A percentile compares a stretch with the other conserved stretches of the same genome.
Evolutionary conservation across 1,284 basidiomycete species (phyloP).

Genomic region (Marasmius sp.): DNA sequence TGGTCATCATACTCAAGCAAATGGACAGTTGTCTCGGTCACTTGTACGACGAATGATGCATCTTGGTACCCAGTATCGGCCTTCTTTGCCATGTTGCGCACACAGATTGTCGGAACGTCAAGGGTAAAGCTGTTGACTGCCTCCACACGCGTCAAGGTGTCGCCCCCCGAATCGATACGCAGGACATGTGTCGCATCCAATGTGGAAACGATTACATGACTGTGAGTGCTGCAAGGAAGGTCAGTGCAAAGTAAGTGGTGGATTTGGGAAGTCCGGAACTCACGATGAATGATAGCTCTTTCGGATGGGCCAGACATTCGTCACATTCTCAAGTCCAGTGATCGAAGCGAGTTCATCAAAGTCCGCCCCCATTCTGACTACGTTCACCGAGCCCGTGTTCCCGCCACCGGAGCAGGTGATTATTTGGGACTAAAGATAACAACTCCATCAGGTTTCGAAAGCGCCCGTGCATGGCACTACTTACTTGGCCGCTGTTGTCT

Average conservation of each 20-base stretch:
- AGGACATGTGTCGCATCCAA: conserved; percentile 53
- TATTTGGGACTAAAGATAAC: conserved; percentile 63
- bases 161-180: conserved; percentile 39
- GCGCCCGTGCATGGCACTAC: conserved; percentile 19
- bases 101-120: conserved; percentile 61
- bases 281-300: conserved; percentile 38
- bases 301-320: conserved; percentile 66
- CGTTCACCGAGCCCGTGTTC: conserved; percentile 78
- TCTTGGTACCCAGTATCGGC: conserved; percentile 42
- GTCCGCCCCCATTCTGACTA: conserved; percentile 86
- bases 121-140: conserved; percentile 39
- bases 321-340: conserved; percentile 59
- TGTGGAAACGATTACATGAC: conserved; percentile 61
- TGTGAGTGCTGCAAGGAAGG: conserved; percentile 39
- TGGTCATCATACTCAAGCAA: conserved; percentile 53
- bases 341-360: conserved; percentile 68
- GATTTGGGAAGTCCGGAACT: neutral
- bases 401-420: conserved; percentile 88
- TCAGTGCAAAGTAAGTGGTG: neutral
- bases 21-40: conserved; percentile 57
- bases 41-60: conserved; percentile 66
- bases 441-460: conserved; percentile 12
- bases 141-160: conserved; percentile 39
- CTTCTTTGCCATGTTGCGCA: conserved; percentile 51
- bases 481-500: conserved; percentile 75